phyloP scores from a whole-genome alignment of 495 filamentous ascomycete genomes.

The Immersiella caudata region DNA sequence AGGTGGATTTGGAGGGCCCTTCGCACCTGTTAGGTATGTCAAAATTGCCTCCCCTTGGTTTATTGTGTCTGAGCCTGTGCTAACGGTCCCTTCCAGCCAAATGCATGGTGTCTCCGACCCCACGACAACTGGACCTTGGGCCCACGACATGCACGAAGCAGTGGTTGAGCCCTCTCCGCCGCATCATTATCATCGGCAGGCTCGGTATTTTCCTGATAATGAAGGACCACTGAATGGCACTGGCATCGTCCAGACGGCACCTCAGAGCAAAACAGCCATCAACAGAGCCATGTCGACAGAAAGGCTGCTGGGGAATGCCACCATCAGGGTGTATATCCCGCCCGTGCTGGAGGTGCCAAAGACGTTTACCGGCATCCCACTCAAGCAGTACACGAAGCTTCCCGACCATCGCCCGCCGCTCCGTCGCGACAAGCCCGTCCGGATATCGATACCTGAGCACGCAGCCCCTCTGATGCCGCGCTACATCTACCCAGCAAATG shows the following conservation, averaged over 20 bases:
- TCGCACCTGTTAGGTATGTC: slow-evolving; percentile 61
- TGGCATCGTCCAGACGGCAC: slow-evolving; percentile 49
- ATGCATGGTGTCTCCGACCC: slow-evolving; percentile 54
- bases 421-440: slow-evolving; percentile 93
- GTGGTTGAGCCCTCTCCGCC: slow-evolving; percentile 55
- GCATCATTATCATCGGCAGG: slow-evolving; percentile 32
- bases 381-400: slow-evolving; percentile 87
- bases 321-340: slow-evolving; percentile 74
- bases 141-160: slow-evolving; percentile 93
- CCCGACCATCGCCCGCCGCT: slow-evolving; percentile 94
- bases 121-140: slow-evolving; percentile 74
- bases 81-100: slow-evolving; percentile 47
- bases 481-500: slow-evolving; percentile 87
- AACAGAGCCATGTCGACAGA: slow-evolving; percentile 64
- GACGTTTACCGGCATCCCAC: slow-evolving; percentile 68
- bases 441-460: slow-evolving; percentile 83
- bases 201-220: slow-evolving; percentile 39
- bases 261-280: slow-evolving; percentile 45
- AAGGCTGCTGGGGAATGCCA: slow-evolving; percentile 72
- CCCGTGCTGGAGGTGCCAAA: slow-evolving; percentile 73
- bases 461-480: slow-evolving; percentile 57
- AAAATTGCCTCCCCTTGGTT: slow-evolving; percentile 6
- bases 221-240: slow-evolving; percentile 51
- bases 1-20: slow-evolving; percentile 56
- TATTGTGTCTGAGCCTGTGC: slow-evolving; percentile 21